Conservation (phyloP, 768 basidiomycete genomes). For the Chalciporus piperatus region DNA sequence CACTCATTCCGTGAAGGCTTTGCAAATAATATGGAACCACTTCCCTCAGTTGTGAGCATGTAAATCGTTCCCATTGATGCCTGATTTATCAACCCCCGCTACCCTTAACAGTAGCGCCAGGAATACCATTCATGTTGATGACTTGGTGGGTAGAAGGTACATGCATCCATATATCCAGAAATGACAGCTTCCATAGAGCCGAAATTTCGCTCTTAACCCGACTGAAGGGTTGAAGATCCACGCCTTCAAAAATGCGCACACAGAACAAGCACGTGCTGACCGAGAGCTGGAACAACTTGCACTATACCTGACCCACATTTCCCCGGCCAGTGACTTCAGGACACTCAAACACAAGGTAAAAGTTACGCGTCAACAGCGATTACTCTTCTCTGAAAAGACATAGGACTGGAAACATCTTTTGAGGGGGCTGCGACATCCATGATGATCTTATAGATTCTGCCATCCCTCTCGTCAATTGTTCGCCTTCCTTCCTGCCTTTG, state of each 20-base stretch:
- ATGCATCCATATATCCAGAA: not conserved
- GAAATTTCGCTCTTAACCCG: constrained; percentile 88
- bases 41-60: constrained; percentile 70
- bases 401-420: constrained; percentile 36
- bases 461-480: not conserved
- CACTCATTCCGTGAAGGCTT: constrained; percentile 77
- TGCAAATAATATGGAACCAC: constrained; percentile 85
- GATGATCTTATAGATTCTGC: not conserved
- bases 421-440: constrained; percentile 20
- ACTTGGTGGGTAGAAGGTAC: constrained; percentile 50
- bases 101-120: constrained; percentile 44
- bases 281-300: constrained; percentile 66
- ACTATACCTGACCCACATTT: constrained; percentile 65
- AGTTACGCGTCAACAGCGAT: constrained; percentile 4
- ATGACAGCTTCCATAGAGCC: constrained; percentile 41
- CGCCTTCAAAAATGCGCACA: constrained; percentile 78
- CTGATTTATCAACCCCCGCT: not conserved
- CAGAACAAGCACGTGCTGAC: constrained; percentile 58
- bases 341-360: constrained; percentile 63
- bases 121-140: constrained; percentile 88
- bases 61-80: not conserved
- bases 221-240: constrained; percentile 79
- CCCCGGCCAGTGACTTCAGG: constrained; percentile 57
- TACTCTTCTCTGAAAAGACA: not conserved
- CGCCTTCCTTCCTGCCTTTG: not conserved